These are phyloP conservation scores for Psilocybe cyanescens DNA, from an alignment of 768 basidiomycete species.

Conservation along the genomic window DNA sequence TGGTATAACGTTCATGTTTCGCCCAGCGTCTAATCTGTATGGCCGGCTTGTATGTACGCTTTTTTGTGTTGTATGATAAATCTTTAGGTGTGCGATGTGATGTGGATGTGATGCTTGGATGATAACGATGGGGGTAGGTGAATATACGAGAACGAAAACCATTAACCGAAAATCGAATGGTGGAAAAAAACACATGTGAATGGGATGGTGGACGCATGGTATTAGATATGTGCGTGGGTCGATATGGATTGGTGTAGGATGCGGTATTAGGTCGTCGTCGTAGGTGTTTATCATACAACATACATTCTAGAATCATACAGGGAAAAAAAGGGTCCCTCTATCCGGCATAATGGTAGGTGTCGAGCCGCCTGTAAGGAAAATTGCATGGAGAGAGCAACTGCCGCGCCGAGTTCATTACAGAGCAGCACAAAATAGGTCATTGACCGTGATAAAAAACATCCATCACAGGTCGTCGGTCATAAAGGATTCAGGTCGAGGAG, in stretches of 20 bases:
- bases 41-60: constrained; percentile 20
- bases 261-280: constrained; percentile 21
- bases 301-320: constrained; percentile 29
- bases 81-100: constrained; percentile 12
- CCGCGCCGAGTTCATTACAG: constrained; percentile 17
- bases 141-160: constrained; percentile 20
- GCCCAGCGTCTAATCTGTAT: constrained; percentile 26
- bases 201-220: constrained; percentile 8
- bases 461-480: constrained; percentile 18
- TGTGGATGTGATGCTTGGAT: constrained; percentile 5
- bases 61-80: constrained; percentile 22
- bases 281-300: constrained; percentile 27
- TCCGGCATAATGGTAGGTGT: constrained; percentile 13
- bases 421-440: constrained; percentile 26
- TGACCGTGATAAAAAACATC: constrained; percentile 4
- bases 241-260: constrained; percentile 6
- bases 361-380: background rate
- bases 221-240: constrained; percentile 8
- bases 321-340: constrained; percentile 23
- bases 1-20: constrained; percentile 17
- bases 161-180: constrained; percentile 20
- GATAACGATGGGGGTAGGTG: constrained; percentile 11
- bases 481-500: constrained; percentile 22
- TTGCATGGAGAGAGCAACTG: constrained; percentile 19
- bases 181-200: background rate